Conservation (phyloP, 2,329 filamentous ascomycete species). For the Neopestalotiopsis clavispora region DNA sequence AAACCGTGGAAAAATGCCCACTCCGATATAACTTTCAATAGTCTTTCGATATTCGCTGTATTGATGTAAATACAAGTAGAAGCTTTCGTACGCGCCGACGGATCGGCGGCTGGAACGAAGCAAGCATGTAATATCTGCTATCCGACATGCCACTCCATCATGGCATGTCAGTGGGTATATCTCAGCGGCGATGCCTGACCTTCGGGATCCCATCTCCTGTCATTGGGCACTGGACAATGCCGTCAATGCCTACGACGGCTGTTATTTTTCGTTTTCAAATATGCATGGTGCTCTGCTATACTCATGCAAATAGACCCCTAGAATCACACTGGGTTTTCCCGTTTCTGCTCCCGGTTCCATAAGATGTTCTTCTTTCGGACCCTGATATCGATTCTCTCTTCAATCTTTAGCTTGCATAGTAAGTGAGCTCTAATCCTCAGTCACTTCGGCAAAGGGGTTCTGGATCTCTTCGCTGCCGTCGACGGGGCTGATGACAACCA, state of each 20-base stretch:
- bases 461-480: slow-evolving; percentile 96
- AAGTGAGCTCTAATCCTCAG: slow-evolving; percentile 58
- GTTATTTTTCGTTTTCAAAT: background rate
- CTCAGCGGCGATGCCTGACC: background rate
- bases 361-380: background rate
- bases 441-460: slow-evolving; percentile 84
- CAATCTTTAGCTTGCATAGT: background rate
- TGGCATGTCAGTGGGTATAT: background rate
- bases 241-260: background rate
- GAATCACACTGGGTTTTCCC: background rate
- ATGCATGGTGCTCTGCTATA: background rate
- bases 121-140: background rate
- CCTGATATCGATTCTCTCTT: background rate
- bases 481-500: slow-evolving; percentile 89
- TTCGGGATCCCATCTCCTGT: background rate
- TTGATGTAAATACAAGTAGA: background rate
- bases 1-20: background rate
- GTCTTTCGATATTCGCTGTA: background rate
- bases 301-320: background rate
- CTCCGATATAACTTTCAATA: background rate
- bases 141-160: background rate
- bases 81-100: background rate
- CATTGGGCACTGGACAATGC: background rate
- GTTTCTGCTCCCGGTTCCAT: background rate
- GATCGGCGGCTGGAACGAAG: background rate